These are phyloP conservation scores for Dryas alaskensis DNA, from an alignment of 306 rosid species.

Conservation along the genomic window DNA sequence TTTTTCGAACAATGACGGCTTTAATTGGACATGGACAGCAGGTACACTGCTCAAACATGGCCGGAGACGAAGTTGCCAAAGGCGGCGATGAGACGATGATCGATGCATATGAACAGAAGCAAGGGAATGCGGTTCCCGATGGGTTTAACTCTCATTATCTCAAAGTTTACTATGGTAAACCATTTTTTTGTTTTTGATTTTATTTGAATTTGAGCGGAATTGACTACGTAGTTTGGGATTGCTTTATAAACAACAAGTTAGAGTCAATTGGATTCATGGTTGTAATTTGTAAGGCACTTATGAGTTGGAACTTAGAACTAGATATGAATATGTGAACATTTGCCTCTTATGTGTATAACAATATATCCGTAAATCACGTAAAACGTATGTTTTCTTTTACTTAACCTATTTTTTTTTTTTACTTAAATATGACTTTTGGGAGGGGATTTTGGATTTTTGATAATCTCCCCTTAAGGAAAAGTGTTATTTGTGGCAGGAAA, in stretches of 20 bases:
- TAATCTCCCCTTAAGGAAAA: not conserved
- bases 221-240: not conserved
- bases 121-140: constrained; percentile 27
- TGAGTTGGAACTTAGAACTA: not conserved
- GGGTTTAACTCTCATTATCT: constrained; percentile 49
- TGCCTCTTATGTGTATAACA: not conserved
- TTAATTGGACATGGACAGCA: not conserved
- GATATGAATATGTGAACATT: not conserved
- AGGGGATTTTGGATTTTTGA: not conserved
- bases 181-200: not conserved
- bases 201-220: not conserved
- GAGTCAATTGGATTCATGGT: not conserved
- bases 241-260: not conserved
- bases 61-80: constrained; percentile 31
- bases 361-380: too few relatives aligned
- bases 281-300: not conserved
- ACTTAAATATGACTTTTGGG: not conserved
- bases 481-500: constrained; percentile 50
- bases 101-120: constrained; percentile 38
- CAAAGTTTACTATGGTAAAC: constrained; percentile 60
- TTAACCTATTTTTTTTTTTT: not conserved
- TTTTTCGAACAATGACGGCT: not conserved
- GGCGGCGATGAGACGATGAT: constrained; percentile 45
- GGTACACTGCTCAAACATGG: constrained; percentile 23
- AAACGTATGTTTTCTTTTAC: not conserved